Conservation (phyloP, 371 early-diverging fungal genomes). For the Syncephalis fuscata region DNA sequence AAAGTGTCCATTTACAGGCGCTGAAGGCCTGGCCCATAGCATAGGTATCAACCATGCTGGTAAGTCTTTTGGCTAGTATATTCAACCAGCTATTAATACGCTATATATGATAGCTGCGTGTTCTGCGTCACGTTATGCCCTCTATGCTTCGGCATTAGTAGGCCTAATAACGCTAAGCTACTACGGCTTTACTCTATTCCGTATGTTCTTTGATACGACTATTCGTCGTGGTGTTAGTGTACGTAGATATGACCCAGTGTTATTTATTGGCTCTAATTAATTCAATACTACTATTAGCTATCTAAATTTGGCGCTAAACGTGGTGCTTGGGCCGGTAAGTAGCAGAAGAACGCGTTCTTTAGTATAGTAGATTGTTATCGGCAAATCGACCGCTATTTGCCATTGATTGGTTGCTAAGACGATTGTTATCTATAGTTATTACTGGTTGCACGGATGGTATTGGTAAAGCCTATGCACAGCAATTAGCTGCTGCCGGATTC, state of each 20-base stretch:
- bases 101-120: too few relatives aligned
- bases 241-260: background rate
- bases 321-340: conserved; percentile 73
- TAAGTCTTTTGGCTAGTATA: too few relatives aligned
- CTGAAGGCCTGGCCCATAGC: too few relatives aligned
- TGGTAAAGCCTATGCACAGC: conserved; percentile 85
- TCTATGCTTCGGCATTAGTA: too few relatives aligned
- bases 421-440: conserved; percentile 52
- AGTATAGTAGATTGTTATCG: too few relatives aligned
- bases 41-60: too few relatives aligned
- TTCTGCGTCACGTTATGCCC: too few relatives aligned
- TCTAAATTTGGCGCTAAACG: conserved; percentile 64
- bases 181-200: background rate
- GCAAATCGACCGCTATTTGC: background rate
- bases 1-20: too few relatives aligned
- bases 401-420: background rate
- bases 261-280: background rate
- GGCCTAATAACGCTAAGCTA: too few relatives aligned
- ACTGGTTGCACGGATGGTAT: conserved; percentile 98
- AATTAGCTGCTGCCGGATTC: conserved; percentile 71
- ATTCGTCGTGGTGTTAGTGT: conserved; percentile 1
- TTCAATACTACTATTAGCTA: conserved; percentile 20
- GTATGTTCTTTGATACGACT: background rate
- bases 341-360: background rate
- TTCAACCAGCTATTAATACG: too few relatives aligned